Evolutionary conservation across 2,329 filamentous ascomycete genomes (phyloP), one percentile per base, ranked within the genome.

Genomic region (Sporothrix brasiliensis): DNA sequence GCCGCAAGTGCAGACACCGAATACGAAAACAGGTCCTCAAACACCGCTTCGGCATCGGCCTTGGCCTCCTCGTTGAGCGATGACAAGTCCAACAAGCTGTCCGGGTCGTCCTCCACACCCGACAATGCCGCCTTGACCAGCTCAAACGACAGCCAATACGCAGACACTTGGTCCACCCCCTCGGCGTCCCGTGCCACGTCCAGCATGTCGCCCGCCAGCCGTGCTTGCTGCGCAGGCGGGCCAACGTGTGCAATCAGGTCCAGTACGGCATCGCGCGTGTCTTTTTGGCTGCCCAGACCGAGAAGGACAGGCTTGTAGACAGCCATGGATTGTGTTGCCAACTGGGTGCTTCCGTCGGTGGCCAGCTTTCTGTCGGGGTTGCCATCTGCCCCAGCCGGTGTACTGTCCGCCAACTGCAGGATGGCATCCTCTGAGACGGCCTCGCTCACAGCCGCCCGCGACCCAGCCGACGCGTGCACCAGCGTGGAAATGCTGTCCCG

Each of bases 111-210:
- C 19, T 67, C 67, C 2, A 84, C 82, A 1, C 82, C 79, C 4
- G 80, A 78, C 21, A 87, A 81, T 9, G 84, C 83, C 3, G 86
- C 84, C 76, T 89, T 89, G 10, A 94, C 79, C 1, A 94, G 84
- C 74, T 91, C 88, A 70, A 94, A 87, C 0, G 91, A 87, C 3
- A 97, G 82, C 94, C 94, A 97, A 75, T 92, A 91, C 2, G 90
- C 88, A 14, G 92, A 88, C 34, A 94, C 79, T 73, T 89, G 87
- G 49, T 83, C 82, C 21, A 87, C 82, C 0, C 87, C 86, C 3
- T 84, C 81, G 3, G 86, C 85, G 41, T 87, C 83, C 68, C 87
- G 86, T 4, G 90, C 80, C 69, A 86, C 86, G 60, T 88, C 86
- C 34, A 94, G 81, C 79, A 97, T 86, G 27, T 88, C 87, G 21